Base-by-base conservation (phyloP, 2,329 filamentous ascomycete species). In the Trichophyton equinum region DNA sequence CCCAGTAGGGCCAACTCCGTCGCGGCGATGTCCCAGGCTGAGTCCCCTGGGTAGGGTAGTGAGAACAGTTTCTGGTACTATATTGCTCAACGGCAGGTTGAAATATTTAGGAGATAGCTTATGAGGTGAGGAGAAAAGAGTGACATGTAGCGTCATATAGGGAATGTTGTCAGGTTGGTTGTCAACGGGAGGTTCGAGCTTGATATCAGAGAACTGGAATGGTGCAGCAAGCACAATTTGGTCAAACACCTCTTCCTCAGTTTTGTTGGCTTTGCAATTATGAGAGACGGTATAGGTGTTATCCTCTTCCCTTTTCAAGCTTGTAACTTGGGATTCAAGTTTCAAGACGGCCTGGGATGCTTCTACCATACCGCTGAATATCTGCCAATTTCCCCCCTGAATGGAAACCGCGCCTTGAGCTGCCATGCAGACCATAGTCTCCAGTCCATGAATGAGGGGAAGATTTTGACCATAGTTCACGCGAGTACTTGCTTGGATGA, bases 401-500 rank as follows among this genome's bases (percentile, higher is more conserved):
- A 97, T 82, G 18, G 87, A 79, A 71, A 91, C 83, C 0, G 91
- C 89, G 5, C 90, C 91, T 59, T 92, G 86, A 0, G 91, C 88
- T 1, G 91, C 88, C 84, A 97, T 89, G 49, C 91, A 92, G 1
- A 95, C 87, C 87, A 96, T 90, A 1, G 91, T 85, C 68, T 95
- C 90, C 0, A 99, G 75, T 0, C 90, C 94, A 68, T 97, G 91
- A 56, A 97, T 94, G 40, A 84, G 77, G n/a, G 79, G 82, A 11
- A 97, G 74, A 67, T 97, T 96, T 57, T 91, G 89, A 0, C 88
- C 94, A 74, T 96, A 99, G 73, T 97, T 97, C 64, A 96, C 92
- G 20, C 94, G 82, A 0, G 94, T 96, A 61, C 85, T 88, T 1
- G 92, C 89, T 74, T 97, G 92, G 27, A 97, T 84, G 56, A 99